phyloP scores from a whole-genome alignment of 176 grass and related monocot genomes.

The Oryza meyeriana region DNA sequence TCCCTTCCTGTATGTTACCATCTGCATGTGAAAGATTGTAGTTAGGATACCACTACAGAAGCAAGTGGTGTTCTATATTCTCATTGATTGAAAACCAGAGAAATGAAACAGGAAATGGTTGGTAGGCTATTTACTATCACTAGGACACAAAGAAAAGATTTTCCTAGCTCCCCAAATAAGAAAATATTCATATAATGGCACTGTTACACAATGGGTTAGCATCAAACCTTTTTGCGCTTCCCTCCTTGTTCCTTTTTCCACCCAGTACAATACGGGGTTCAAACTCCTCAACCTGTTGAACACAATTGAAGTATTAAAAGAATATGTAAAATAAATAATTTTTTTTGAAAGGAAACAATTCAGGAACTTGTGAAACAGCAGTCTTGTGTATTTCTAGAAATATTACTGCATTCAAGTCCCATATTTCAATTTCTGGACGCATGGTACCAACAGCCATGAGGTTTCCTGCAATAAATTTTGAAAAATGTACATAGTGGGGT shows the following conservation, averaged over 20 bases:
- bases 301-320: constrained; percentile 20
- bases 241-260: constrained; percentile 69
- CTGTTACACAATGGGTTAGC: background rate
- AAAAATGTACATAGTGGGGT: constrained; percentile 17
- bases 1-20: constrained; percentile 53
- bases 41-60: too few species aligned
- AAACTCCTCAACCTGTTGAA: constrained; percentile 75
- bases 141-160: background rate
- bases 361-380: background rate
- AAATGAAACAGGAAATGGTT: too few species aligned
- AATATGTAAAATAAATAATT: background rate
- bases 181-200: background rate
- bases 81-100: too few species aligned
- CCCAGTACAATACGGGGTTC: constrained; percentile 67
- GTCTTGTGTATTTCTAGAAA: background rate
- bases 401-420: constrained; percentile 86
- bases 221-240: constrained; percentile 66
- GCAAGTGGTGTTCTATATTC: too few species aligned
- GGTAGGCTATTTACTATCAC: too few species aligned
- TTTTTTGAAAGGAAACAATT: background rate
- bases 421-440: constrained; percentile 84
- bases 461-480: constrained; percentile 58
- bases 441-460: constrained; percentile 82
- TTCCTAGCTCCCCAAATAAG: background rate
- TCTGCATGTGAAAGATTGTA: background rate